These are phyloP conservation scores for Pisolithus microcarpus DNA, from an alignment of 768 basidiomycete species.

Conservation along the genomic window DNA sequence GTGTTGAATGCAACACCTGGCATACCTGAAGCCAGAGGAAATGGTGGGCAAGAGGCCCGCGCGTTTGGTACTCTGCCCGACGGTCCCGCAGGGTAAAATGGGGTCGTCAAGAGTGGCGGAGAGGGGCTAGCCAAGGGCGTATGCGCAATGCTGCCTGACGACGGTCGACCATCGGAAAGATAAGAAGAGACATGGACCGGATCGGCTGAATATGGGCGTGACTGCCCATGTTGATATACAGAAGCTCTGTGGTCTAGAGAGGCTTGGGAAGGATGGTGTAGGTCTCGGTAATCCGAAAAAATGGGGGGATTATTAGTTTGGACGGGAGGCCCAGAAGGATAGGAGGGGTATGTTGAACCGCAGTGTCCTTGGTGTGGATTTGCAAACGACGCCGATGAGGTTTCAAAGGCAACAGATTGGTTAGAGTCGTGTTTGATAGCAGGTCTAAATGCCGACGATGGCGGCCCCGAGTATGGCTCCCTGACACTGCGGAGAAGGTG, in stretches of 20 bases:
- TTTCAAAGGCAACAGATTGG: constrained; percentile 3
- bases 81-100: too few species aligned
- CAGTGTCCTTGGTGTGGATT: constrained; percentile 8
- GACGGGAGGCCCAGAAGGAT: constrained; percentile 3
- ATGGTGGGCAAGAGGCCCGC: too few species aligned
- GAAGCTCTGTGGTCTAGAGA: constrained; percentile 4
- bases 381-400: constrained; percentile 7
- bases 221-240: constrained; percentile 7
- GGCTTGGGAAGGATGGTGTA: constrained; percentile 7
- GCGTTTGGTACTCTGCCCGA: too few species aligned
- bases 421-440: constrained; percentile 11
- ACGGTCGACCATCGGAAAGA: too few species aligned
- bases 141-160: too few species aligned
- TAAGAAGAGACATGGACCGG: constrained; percentile 12
- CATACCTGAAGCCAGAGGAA: too few species aligned
- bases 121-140: too few species aligned
- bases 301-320: constrained; percentile 9
- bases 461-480: constrained; percentile 25
- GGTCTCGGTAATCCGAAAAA: constrained; percentile 13
- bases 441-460: constrained; percentile 6
- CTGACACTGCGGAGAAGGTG: constrained; percentile 17
- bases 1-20: too few species aligned
- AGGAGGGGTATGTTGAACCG: constrained; percentile 11
- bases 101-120: too few species aligned
- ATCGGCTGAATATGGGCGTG: constrained; percentile 16